Evolutionary conservation across 1,284 basidiomycete species (phyloP), one percentile per base, ranked within the genome.

Genomic region (Microbotryum lychnidis-dioicae): DNA sequence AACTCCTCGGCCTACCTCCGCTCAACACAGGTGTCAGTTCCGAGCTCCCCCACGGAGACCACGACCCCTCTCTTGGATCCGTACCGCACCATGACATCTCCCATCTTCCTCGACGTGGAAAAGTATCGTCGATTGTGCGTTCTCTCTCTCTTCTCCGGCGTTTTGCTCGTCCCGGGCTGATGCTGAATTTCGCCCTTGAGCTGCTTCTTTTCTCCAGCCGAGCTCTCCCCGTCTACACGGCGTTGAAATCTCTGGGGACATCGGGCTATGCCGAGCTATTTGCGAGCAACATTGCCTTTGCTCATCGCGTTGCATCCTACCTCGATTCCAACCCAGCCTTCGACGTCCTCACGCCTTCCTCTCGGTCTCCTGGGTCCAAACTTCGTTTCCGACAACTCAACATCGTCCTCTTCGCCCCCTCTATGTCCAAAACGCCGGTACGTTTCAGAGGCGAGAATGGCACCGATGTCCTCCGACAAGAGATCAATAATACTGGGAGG

Each of bases 161-260:
- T 37, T 20, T 16, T 27, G 1, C 9, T 3, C 4, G 16, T 10
- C 37, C 12, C 12, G 1, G 9, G 6, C 18, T 23, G 7, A 51
- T 27, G 6, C 18, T 23, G 7, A 51, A 37, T 4, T n/a, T n/a
- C 1, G 5, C 12, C 2, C 10, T 25, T 25, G 25, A 25, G 20
- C 47, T 37, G 21, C 12, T 44, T 25, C 27, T 5, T 16, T 21
- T 18, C 5, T 14, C 31, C 50, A 64, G 63, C 70, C 72, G 80
- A 18, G 79, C 78, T 1, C 71, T 81, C 23, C 79, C 80, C 0
- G 63, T 81, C n/a, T 76, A 78, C 57, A 76, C 78, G 2, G 75
- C 77, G 25, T 68, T 81, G 10, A 47, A 80, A 21, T 73, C 74
- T 21, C 69, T 79, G 21, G 80, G 80, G 0, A 69, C 68, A 51